These are phyloP conservation scores for Acidomyces sp. DNA, from an alignment of 495 filamentous ascomycete species.

Conservation along the genomic window DNA sequence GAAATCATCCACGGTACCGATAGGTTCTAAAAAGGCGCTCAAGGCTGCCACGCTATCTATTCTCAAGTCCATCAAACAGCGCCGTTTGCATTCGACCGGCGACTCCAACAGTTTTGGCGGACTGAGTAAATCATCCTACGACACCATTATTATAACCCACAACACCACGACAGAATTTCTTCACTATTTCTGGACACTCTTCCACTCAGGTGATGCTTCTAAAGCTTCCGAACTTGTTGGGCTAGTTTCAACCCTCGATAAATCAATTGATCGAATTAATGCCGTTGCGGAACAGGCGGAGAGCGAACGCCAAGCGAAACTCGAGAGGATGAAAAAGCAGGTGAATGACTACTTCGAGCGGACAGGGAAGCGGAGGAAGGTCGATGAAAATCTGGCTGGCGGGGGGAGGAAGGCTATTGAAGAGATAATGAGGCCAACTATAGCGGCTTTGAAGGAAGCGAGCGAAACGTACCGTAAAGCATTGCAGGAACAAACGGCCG, in stretches of 20 bases:
- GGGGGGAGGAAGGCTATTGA: slow-evolving; percentile 68
- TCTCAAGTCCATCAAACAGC: slow-evolving; percentile 40
- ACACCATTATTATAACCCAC: slow-evolving; percentile 69
- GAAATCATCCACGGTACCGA: slow-evolving; percentile 26
- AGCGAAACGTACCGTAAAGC: slow-evolving; percentile 49
- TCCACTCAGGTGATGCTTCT: slow-evolving; percentile 67
- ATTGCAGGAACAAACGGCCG: slow-evolving; percentile 44
- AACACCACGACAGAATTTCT: slow-evolving; percentile 88
- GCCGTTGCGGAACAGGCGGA: slow-evolving; percentile 73
- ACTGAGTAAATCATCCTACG: slow-evolving; percentile 51
- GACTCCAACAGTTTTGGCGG: slow-evolving; percentile 26
- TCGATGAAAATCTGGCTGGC: slow-evolving; percentile 48
- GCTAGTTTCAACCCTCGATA: slow-evolving; percentile 61
- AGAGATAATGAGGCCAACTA: slow-evolving; percentile 57
- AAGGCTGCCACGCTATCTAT: slow-evolving; percentile 45
- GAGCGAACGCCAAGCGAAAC: slow-evolving; percentile 45
- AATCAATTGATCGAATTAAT: slow-evolving; percentile 65
- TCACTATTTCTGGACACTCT: slow-evolving; percentile 88
- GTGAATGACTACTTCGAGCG: slow-evolving; percentile 51
- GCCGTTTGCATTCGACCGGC: slow-evolving; percentile 34
- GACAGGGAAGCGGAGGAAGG: slow-evolving; percentile 55
- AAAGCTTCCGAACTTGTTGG: slow-evolving; percentile 63
- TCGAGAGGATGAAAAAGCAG: slow-evolving; percentile 50
- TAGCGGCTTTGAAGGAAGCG: slow-evolving; percentile 53
- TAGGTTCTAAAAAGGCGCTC: slow-evolving; percentile 45